phyloP scores from a whole-genome alignment of 2,329 filamentous ascomycete species.

The Paracorniculantispora psalliotae region DNA sequence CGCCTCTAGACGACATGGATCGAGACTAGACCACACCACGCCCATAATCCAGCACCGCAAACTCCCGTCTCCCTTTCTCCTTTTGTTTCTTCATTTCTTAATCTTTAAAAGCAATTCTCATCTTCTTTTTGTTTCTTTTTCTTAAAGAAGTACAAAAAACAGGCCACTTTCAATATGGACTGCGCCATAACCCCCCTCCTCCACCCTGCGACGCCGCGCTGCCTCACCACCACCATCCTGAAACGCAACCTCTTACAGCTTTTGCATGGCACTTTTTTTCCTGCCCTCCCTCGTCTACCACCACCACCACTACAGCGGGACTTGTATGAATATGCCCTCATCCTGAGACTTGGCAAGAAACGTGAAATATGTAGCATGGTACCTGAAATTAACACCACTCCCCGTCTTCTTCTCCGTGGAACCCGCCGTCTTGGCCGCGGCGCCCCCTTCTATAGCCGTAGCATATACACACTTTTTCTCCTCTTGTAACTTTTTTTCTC shows the following conservation, averaged over 20 bases:
- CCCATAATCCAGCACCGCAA: too few species aligned
- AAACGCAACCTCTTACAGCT: constrained; percentile 8
- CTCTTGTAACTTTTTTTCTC: constrained; percentile 19
- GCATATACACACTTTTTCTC: neutral
- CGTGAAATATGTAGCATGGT: neutral
- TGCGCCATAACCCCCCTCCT: neutral
- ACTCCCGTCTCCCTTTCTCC: too few species aligned
- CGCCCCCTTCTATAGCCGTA: too few species aligned
- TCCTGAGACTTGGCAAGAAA: constrained; percentile 8
- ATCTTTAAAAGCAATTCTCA: too few species aligned
- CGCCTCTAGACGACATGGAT: too few species aligned
- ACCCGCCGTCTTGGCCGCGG: neutral
- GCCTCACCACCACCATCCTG: constrained; percentile 6
- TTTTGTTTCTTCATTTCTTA: too few species aligned
- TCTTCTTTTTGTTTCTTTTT: too few species aligned
- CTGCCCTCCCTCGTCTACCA: neutral
- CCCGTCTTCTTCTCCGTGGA: neutral
- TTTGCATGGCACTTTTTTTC: neutral
- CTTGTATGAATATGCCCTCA: neutral
- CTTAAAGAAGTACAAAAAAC: neutral
- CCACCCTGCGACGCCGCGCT: neutral
- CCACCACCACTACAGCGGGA: neutral
- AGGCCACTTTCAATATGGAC: neutral
- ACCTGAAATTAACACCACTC: neutral
- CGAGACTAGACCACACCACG: too few species aligned